Conservation (phyloP, 371 early-diverging fungal genomes). For the Rhizopus arrhizus region DNA sequence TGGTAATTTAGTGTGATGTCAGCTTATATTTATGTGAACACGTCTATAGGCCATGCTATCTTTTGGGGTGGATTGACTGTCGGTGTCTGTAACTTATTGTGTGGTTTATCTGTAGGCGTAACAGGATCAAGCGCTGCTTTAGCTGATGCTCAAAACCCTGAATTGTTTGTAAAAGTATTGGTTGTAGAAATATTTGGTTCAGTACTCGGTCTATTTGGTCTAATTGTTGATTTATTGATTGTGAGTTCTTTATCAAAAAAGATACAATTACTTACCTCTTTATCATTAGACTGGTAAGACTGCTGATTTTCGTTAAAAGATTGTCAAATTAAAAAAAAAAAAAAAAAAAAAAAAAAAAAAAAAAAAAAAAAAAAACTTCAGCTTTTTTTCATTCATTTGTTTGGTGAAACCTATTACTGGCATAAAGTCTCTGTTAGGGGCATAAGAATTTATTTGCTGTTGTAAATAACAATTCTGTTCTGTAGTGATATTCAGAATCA, state of each 20-base stretch:
- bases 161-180: slow-evolving; percentile 94
- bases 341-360: not conserved
- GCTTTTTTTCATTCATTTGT: not conserved
- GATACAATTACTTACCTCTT: no score
- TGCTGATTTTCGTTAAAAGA: slow-evolving; percentile 49
- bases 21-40: no score
- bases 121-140: slow-evolving; percentile 93
- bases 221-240: slow-evolving; percentile 79
- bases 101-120: slow-evolving; percentile 94
- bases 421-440: no score
- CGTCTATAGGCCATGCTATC: slow-evolving; percentile 76
- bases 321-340: not conserved
- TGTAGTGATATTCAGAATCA: no score
- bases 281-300: slow-evolving; percentile 56
- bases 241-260: slow-evolving; percentile 40
- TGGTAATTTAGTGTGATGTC: slow-evolving; percentile 22
- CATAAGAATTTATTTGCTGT: no score
- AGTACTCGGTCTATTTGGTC: slow-evolving; percentile 94
- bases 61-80: slow-evolving; percentile 98
- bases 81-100: slow-evolving; percentile 91
- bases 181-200: slow-evolving; percentile 97
- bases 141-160: slow-evolving; percentile 95
- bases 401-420: no score
- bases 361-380: not conserved
- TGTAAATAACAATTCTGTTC: no score